Base-by-base conservation (phyloP, 176 grass and related monocot species). In the Pharus latifolius region DNA sequence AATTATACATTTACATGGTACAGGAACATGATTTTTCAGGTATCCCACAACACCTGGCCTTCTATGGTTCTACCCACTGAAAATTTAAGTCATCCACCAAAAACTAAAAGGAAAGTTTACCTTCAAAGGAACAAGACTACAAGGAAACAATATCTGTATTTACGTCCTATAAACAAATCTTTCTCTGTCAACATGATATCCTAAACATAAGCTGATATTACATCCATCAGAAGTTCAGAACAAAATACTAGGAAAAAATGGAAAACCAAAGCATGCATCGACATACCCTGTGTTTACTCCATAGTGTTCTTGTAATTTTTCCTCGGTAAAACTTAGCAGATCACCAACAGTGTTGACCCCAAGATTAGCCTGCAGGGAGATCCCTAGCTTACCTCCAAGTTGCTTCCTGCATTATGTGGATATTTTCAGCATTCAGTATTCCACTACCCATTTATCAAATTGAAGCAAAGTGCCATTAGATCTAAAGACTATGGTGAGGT, bases 311-410 rank as follows among this genome's bases (percentile, higher is more conserved):
- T 98, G 94, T 56, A 98, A 78, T 49, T 85, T 88, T 24, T 89
- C 78, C 51, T 93, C 81, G 59, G 80, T 78, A 81, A 85, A 98
- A 44, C 78, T 76, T 72, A 90, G 50, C 49, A 98, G 81, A 78
- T 93, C 89, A 59, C 94, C 87, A 65, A 98, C 69, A 70, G 86
- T 93, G 15, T 90, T 69, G 3, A 93, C 56, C 79, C 86, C 78
- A 70, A 98, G 89, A 76, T 98, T 81, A 34, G 73, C 83, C 78
- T 90, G 84, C 70, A 98, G 76, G 26, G 94, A 93, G 68, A 67
- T 93, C 65, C 94, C 94, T 70, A 98, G 86, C 78, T 98, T 98
- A 44, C 94, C 94, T 56, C 94, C 94, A 49, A 98, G 82, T 77
- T 93, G 89, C 70, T 98, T 98, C 94, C 94, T 98, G 77, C n/a